Percentiles rank a stretch among this genome's conserved stretches.
phyloP scores from a whole-genome alignment of 495 filamentous ascomycete genomes.

The Patellaria atrata region DNA sequence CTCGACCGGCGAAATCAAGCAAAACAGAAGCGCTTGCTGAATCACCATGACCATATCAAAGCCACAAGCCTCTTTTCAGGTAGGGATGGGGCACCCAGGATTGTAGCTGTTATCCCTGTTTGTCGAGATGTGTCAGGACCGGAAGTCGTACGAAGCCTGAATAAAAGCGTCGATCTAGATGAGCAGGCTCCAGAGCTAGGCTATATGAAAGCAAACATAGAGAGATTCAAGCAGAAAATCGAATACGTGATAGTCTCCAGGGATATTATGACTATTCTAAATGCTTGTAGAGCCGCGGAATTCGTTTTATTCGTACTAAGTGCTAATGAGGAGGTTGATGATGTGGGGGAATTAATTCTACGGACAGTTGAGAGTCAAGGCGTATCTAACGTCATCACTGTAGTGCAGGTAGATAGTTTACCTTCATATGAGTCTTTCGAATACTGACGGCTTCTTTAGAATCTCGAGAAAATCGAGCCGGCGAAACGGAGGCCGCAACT shows the following conservation, averaged over 20 bases:
- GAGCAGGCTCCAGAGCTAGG: constrained; percentile 46
- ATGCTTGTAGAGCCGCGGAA: constrained; percentile 79
- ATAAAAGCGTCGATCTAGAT: constrained; percentile 63
- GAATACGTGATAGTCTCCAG: constrained; percentile 62
- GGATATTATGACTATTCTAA: constrained; percentile 59
- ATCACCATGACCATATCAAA: constrained; percentile 63
- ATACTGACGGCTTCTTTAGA: constrained; percentile 16
- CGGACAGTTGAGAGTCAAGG: constrained; percentile 84
- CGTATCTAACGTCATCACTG: constrained; percentile 68
- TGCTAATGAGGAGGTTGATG: constrained; percentile 66
- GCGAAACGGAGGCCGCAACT: constrained; percentile 63
- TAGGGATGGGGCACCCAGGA: constrained; percentile 69
- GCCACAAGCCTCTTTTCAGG: constrained; percentile 70
- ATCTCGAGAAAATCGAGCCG: constrained; percentile 60
- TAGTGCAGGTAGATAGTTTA: constrained; percentile 41
- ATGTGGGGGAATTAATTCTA: constrained; percentile 64
- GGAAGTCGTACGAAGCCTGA: constrained; percentile 53
- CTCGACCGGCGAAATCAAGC: constrained; percentile 86
- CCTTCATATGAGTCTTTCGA: background rate
- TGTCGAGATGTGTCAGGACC: constrained; percentile 52
- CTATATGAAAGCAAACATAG: constrained; percentile 50
- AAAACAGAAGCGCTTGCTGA: constrained; percentile 66
- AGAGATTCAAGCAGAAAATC: constrained; percentile 84
- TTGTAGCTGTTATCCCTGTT: constrained; percentile 83
- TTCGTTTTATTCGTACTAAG: constrained; percentile 78